Evolutionary conservation across 176 grass and related monocot species (phyloP).

Genomic region (Tillandsia leiboldiana): DNA sequence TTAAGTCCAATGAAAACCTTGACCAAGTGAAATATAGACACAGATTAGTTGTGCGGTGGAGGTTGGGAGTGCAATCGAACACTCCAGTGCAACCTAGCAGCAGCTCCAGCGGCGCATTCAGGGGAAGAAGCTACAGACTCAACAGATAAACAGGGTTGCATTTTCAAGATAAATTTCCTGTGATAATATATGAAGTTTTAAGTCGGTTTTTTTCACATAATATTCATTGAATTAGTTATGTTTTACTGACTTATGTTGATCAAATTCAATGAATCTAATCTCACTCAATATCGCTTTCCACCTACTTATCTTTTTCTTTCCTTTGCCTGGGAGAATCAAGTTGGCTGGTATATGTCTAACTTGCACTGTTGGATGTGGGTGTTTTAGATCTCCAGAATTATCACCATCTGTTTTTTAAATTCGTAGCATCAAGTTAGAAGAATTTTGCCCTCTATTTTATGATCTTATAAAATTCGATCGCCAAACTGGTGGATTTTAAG

Average conservation of each 20-base stretch:
- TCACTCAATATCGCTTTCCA: too few relatives aligned
- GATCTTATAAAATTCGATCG: not conserved
- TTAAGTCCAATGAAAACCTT: constrained; percentile 27
- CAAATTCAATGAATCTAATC: not conserved
- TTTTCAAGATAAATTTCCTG: not conserved
- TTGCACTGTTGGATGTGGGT: not conserved
- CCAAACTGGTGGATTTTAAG: too few relatives aligned
- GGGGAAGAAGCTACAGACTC: constrained; percentile 71
- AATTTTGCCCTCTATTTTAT: not conserved
- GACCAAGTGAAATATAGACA: constrained; percentile 62
- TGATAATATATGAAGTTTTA: too few relatives aligned
- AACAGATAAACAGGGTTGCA: constrained; percentile 24
- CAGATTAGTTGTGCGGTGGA: constrained; percentile 60
- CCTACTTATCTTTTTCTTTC: too few relatives aligned
- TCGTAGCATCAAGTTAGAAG: not conserved
- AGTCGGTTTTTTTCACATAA: too few relatives aligned
- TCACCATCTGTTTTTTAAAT: not conserved
- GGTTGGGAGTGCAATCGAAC: constrained; percentile 44
- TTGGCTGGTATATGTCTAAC: not conserved
- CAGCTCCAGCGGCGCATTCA: constrained; percentile 36
- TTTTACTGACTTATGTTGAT: too few relatives aligned
- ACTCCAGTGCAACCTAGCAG: constrained; percentile 21
- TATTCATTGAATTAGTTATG: too few relatives aligned
- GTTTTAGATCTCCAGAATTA: not conserved
- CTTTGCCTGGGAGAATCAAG: not conserved